Base-by-base conservation (phyloP, 108 stramenopile species). In the Skeletonema marinoi region DNA sequence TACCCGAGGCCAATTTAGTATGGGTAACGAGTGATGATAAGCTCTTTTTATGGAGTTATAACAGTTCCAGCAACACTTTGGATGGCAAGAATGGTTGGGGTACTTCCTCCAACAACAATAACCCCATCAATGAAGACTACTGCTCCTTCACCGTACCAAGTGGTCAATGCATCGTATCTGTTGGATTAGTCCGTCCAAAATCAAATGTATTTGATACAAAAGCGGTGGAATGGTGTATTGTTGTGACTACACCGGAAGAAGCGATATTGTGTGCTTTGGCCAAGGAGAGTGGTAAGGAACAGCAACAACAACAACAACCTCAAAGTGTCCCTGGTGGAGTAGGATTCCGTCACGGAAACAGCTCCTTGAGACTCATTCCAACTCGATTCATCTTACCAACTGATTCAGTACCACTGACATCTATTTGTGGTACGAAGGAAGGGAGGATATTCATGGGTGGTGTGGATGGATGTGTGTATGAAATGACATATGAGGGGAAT, bases 361-460 rank as follows among this genome's bases (percentile, higher is more conserved):
- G 74, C 0, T 67, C 71, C 2, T 68, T 85, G 19, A 72, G 68
- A 9, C 78, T 89, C 19, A 78, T 91, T 56, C 96, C 88, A 6
- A 98, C 97, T 12, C 88, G 88, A 33, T 98, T 95, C 71, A 71
- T 76, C 11, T 60, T 97, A 29, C 90, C 96, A 3, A 95, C 97
- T 17, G 97, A 99, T 74, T 87, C 87, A 65, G 80, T 97, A 16
- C 87, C 95, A 1, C 89, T 97, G 62, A 68, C 93, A 33, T 91
- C 87, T 31, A 87, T 98, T 66, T 75, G 75, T 30, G 96, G 95
- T 0, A 90, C 90, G 21, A 65, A 78, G 9, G 72, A 79, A 63
- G 98, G 98, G 8, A 84, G 98, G 25, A 93, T 98, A 50, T 98
- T 99, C 74, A 85, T 99, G 87, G 98, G 96, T 31, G 98, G 98